Evolutionary conservation across 2,329 filamentous ascomycete species (phyloP).

Genomic region (Penicillium janthinellum): DNA sequence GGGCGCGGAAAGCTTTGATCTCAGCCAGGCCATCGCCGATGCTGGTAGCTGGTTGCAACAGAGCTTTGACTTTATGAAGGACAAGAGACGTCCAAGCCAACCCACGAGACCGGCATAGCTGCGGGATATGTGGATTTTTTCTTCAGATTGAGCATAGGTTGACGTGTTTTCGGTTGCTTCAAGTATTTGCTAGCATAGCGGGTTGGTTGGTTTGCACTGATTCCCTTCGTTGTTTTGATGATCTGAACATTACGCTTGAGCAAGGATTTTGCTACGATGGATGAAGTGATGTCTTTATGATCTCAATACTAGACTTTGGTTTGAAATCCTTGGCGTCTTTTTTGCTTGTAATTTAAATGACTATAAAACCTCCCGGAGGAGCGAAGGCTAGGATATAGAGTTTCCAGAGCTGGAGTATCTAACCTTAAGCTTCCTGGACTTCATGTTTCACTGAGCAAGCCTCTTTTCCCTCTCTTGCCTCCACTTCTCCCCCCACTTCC

Average conservation of each 20-base stretch:
- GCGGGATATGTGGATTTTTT: conserved; percentile 8
- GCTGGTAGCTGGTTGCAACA: conserved; percentile 49
- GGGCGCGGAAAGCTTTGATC: conserved; percentile 43
- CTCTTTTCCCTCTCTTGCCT: conserved; percentile 1
- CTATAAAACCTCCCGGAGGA: too few relatives aligned
- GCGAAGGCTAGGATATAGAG: not conserved
- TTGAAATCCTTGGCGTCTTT: not conserved
- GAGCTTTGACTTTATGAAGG: conserved; percentile 46
- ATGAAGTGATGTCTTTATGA: not conserved
- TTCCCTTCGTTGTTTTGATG: conserved; percentile 2
- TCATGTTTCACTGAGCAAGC: not conserved
- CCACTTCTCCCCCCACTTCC: conserved; percentile 5
- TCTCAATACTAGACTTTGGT: not conserved
- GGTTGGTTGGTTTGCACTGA: not conserved
- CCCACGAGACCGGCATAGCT: conserved; percentile 16
- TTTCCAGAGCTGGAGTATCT: not conserved
- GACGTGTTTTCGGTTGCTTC: not conserved
- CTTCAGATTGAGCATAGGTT: conserved; percentile 20
- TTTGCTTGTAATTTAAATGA: not conserved
- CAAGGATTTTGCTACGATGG: not conserved
- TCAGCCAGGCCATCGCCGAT: conserved; percentile 49
- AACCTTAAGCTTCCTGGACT: not conserved
- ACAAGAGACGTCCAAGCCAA: conserved; percentile 27
- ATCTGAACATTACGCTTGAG: conserved; percentile 1
- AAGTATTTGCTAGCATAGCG: conserved; percentile 1